Evolutionary conservation across 1,284 basidiomycete species (phyloP), one percentile per base, ranked within the genome.

Genomic region (Trichosporon inkin): DNA sequence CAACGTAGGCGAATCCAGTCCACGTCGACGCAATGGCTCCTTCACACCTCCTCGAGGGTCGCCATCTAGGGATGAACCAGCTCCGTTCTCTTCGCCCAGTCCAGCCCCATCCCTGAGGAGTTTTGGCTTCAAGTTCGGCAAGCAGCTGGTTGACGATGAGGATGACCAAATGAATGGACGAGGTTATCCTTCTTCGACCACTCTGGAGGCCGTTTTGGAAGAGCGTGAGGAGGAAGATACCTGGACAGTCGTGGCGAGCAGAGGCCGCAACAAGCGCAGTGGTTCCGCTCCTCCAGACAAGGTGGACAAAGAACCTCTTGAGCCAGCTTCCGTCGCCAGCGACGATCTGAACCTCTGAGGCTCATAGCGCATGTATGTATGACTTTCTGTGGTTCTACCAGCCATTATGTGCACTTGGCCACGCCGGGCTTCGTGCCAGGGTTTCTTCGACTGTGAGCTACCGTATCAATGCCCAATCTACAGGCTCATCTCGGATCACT

Each of bases 61-160:
- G 16, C 71, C 75, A 2, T 73, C 69, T 0, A 74, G 73, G 1
- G 74, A 75, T 53, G 75, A 77, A 41, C 74, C 71, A 0, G 74
- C 72, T 10, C 68, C 68, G 2, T 56, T 54, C 35, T 52, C 61
- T n/a, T 52, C 57, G 28, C 57, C 53, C 10, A 63, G 38, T 34
- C 63, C 53, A 34, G 67, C 36, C 58, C 70, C 72, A 0, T 65
- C 67, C 0, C 41, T 69, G 7, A 64, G 63, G 24, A 68, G 58
- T 17, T 77, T 77, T 40, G 75, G 76, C 53, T 77, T 77, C 35
- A 41, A 56, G 20, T 34, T 53, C 14, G 51, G 51, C 17, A 53
- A 32, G 16, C 22, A 44, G 16, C 3, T 17, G 14, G 17, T 14
- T 6, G 56, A 57, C 24, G 20, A 20, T 2, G 63, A 62, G 35